phyloP scores from a whole-genome alignment of 176 grass and related monocot species.

The Hordeum marinum region DNA sequence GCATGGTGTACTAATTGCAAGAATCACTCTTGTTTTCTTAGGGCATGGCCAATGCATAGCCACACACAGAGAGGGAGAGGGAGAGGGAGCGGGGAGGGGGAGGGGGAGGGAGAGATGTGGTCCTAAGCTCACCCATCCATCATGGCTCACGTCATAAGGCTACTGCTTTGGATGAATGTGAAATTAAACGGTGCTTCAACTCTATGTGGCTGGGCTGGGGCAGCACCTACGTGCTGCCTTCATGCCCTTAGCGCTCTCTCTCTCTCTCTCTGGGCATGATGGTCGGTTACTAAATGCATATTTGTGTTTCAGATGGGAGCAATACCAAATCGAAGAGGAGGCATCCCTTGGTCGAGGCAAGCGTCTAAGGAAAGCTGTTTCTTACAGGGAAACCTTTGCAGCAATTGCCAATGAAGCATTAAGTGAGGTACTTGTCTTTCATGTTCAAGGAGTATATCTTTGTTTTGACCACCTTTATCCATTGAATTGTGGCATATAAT shows the following conservation, averaged over 20 bases:
- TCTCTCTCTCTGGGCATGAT: neutral
- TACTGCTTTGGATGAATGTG: too few species aligned
- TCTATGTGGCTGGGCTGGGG: too few species aligned
- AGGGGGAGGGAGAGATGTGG: too few species aligned
- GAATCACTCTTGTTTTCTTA: neutral
- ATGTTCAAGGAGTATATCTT: neutral
- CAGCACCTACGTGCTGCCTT: too few species aligned
- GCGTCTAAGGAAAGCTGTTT: conserved; percentile 93
- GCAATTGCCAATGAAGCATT: conserved; percentile 86
- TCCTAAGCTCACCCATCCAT: too few species aligned
- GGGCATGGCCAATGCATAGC: too few species aligned
- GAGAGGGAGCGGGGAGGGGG: too few species aligned
- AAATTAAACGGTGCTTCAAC: too few species aligned
- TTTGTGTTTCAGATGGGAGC: conserved; percentile 78
- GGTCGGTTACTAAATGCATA: conserved; percentile 7
- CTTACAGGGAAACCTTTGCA: conserved; percentile 94
- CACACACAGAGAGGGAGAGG: too few species aligned
- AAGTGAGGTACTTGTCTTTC: conserved; percentile 64
- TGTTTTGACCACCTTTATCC: neutral
- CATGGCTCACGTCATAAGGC: too few species aligned
- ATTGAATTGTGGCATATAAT: conserved; percentile 7
- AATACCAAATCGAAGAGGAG: conserved; percentile 91
- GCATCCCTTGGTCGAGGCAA: conserved; percentile 94
- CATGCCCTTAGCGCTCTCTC: neutral
- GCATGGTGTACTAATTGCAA: neutral